Percentiles rank a stretch among this genome's conserved stretches.
phyloP scores from a whole-genome alignment of 495 filamentous ascomycete genomes.

The Geoglossum glabrum region DNA sequence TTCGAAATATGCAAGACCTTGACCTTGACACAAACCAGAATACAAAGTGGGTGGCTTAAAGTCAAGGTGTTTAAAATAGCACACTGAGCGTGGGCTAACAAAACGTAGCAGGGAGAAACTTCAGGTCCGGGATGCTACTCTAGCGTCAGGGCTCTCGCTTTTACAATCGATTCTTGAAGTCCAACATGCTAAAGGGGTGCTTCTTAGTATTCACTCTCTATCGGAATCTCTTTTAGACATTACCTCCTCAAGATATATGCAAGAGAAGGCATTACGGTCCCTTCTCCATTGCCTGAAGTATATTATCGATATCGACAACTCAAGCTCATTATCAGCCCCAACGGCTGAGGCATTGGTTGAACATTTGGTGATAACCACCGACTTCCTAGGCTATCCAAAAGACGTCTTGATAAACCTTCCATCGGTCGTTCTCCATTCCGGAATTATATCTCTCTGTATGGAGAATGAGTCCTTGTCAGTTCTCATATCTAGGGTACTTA shows the following conservation, averaged over 20 bases:
- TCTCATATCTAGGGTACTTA: neutral
- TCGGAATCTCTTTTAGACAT: neutral
- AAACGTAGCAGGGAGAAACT: neutral
- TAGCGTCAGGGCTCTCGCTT: neutral
- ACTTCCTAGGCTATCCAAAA: slow-evolving; percentile 20
- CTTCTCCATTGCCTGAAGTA: neutral
- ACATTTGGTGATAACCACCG: neutral
- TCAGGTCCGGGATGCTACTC: neutral
- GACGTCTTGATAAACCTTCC: slow-evolving; percentile 10
- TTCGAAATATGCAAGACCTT: neutral
- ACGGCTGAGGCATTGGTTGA: neutral
- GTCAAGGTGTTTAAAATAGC: no score
- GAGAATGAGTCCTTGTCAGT: neutral
- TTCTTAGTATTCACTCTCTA: neutral
- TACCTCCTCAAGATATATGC: neutral
- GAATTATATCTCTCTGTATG: neutral
- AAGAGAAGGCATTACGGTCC: neutral
- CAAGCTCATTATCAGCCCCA: neutral
- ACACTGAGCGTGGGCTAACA: neutral
- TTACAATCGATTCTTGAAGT: neutral
- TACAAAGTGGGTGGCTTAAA: neutral
- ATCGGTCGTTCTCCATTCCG: slow-evolving; percentile 12
- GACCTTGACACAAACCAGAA: neutral
- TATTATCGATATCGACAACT: neutral
- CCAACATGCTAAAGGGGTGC: neutral